Base-by-base conservation (phyloP, 305 asterid species). In the Solanum hybrid region DNA sequence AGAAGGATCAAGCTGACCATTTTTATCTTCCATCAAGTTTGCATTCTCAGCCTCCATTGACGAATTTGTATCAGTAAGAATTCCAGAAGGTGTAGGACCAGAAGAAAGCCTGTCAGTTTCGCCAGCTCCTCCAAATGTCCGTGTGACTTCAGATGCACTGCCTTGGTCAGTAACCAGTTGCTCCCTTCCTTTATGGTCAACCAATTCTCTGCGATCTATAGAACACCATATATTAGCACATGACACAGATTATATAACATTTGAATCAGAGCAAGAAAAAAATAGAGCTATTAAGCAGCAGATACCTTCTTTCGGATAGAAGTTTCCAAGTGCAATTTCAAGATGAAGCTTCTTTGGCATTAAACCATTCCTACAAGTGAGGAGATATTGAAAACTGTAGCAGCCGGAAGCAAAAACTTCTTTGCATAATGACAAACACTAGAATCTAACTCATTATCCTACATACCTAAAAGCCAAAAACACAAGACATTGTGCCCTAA, bases 401-500 rank as follows among this genome's bases (percentile, higher is more conserved):
- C 61, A 39, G 77, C 82, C 57, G 67, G 77, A 91, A 88, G 85
- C 75, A 89, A 71, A 73, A 34, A 22, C 14, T 26, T 37, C 33
- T 57, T 69, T 88, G 82, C 87, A 90, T 71, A 91, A 42, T 67
- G 87, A 20, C 86, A 28, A 75, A 76, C 33, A 12, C 78, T 78
- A 26, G 71, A 87, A 89, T 18, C 81, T 64, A 89, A 61, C 12
- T 80, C 73, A 91, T 76, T 84, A 64, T 89, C 31, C 82, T 39
- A 90, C 90, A 89, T 89, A 97, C 99, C 99, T 96, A 92, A 98
- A 96, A 89, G 99, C 96, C 93, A 97, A 93, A 93, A 98, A 98
- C 90, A 98, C 99, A 91, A 97, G 99, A 90, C 99, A 98, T 93
- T 98, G 99, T 24, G 99, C 99, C 92, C 99, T 94, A 92, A 98